Base-by-base conservation (phyloP, 1,284 basidiomycete genomes). In the Athelia sp. region DNA sequence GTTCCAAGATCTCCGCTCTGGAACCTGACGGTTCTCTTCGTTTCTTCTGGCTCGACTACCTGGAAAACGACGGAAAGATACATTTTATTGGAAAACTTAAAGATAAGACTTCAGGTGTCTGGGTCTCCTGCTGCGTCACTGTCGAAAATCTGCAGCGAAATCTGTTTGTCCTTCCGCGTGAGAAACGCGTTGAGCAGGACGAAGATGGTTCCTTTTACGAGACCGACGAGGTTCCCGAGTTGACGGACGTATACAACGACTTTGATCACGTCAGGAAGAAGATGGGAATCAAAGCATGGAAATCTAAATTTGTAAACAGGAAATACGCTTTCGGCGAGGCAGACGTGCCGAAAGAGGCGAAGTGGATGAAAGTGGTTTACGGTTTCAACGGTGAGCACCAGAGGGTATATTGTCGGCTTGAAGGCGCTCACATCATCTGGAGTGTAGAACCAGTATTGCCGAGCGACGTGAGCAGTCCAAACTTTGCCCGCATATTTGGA, bases 341-440 rank as follows among this genome's bases (percentile, higher is more conserved):
- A 50, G 86, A 88, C 44, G 82, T 98, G 1, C 93, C 94, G 1
- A 78, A 82, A 52, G 88, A 93, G 65, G 77, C 79, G 13, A 76
- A 89, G 57, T 99, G 94, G 92, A 71, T 98, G 69, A 98, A 99
- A 69, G 90, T 95, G 4, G 79, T 93, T 0, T 96, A 96, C 63
- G 80, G 82, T 6, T 95, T 90, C 59, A 78, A 85, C 57, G 87
- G 90, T 89, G 55, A 29, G 26, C 26, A 6, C 13, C 6, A 29
- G 4, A 13, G 6, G 26, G 6, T 29, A 4, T 13, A 13, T 4
- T 29, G 26, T 29, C 6, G 13, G 13, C 6, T 29, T 29, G 26
- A 4, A 13, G 13, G 4, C 6, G 26, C 26, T 29, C 13, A 29
- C 13, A 13, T 29, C 13, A 13, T 13, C 13, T 29, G 26, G 26